phyloP scores from a whole-genome alignment of 2,329 filamentous ascomycete species.

The Penicillium sp. region DNA sequence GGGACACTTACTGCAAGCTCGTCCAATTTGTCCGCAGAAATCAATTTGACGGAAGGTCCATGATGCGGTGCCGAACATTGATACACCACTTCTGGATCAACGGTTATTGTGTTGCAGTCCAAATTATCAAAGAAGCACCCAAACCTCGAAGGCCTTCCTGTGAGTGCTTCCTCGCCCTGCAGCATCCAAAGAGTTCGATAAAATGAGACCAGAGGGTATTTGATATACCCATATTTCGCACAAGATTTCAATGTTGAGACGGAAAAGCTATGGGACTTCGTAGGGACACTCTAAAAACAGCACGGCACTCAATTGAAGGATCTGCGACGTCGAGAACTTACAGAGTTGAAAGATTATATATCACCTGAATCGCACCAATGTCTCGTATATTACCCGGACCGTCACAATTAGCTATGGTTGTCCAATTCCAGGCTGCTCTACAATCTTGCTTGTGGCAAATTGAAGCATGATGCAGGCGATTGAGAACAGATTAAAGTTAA shows the following conservation, averaged over 20 bases:
- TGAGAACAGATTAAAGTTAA: no score
- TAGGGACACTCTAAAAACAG: background rate
- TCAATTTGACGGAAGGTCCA: background rate
- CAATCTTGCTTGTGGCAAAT: no score
- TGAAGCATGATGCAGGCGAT: no score
- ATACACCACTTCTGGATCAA: background rate
- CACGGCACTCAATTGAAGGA: background rate
- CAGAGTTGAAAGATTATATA: background rate
- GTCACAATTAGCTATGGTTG: no score
- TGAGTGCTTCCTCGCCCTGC: background rate
- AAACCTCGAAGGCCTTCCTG: background rate
- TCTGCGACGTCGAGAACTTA: background rate
- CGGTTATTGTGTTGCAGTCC: background rate
- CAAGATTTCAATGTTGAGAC: background rate
- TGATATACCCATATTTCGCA: background rate
- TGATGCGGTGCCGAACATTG: background rate
- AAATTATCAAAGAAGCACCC: background rate
- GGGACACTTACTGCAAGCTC: background rate
- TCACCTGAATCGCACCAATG: background rate
- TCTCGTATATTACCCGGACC: background rate
- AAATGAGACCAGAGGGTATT: background rate
- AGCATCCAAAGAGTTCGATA: no score
- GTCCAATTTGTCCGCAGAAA: background rate
- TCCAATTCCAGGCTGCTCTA: no score
- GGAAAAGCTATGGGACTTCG: background rate